Evolutionary conservation across 148 eudicot species (phyloP), one percentile per base, ranked within the genome.

Genomic region (Vaccinium corymbosum): DNA sequence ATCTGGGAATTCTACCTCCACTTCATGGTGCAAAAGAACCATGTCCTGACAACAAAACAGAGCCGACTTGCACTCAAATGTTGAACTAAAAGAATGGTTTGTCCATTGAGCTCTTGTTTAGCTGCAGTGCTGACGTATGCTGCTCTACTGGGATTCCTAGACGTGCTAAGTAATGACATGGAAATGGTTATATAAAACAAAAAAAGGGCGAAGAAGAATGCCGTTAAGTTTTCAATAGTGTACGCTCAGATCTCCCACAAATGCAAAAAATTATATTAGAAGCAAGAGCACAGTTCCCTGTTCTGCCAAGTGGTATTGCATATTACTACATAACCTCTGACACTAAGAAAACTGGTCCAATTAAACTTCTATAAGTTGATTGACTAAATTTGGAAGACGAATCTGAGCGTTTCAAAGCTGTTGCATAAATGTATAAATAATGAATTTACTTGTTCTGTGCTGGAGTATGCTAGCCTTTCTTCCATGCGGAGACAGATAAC

Each of bases 1-100:
- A 81, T 91, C 89, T 22, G 93, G 91, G 72, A 88, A 93, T 71
- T 91, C 93, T 35, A 97, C 91, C 88, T 91, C 97, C 77, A 97
- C 92, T 93, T 97, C 95, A 84, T 97, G 99, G 87, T 94, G 94
- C 84, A 97, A 84, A 77, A 97, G 92, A 78, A 94, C 99, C 99
- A 97, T 97, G 83, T 97, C 99, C 99, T 97, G 86, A 35, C 2
- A 50, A 66, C 75, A 64, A 64, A 81, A 52, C 32, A 74, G 16
- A 17, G 38, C 73, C 38, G 16, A 68, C 19, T 42, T 55, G 20
- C 19, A 53, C 56, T 73, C 77, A 78, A 52, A 25, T 68, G n/a
- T 81, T 15, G 35, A 38, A 22, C 76, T 68, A 82, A 17, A 70
- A 46, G 6, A 50, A 49, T 49, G 14, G 48, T 62, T 7, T 48